These are phyloP conservation scores for Trichomonas vaginalis DNA, from an alignment of 208 protist species.

Conservation along the genomic window DNA sequence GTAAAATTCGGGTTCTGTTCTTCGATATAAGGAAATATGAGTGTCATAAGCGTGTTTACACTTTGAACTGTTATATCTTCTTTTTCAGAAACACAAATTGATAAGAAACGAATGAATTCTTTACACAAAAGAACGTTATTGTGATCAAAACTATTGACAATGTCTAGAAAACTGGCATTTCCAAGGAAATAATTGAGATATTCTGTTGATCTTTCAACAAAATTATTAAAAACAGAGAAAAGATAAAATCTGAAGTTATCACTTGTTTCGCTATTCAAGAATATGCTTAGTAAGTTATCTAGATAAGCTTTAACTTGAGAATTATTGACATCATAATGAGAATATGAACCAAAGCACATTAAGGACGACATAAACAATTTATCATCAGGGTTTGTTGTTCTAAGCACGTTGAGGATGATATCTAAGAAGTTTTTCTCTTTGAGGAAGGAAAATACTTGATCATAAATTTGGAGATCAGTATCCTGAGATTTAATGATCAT, in stretches of 20 bases:
- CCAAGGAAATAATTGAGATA: background rate
- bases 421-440: background rate
- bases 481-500: background rate
- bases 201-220: background rate
- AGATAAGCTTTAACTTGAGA: background rate
- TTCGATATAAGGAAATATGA: background rate
- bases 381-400: background rate
- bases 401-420: background rate
- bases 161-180: background rate
- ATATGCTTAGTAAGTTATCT: background rate
- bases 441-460: background rate
- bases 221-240: background rate
- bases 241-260: background rate
- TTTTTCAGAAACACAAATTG: background rate
- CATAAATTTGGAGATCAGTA: background rate
- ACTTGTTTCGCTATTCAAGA: background rate
- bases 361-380: background rate
- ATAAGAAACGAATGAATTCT: background rate
- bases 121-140: background rate
- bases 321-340: background rate
- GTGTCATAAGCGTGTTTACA: background rate
- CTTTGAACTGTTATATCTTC: background rate
- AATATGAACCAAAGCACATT: background rate
- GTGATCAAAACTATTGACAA: background rate
- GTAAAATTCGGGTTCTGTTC: background rate